Evolutionary conservation across 768 basidiomycete species (phyloP), one percentile per base, ranked within the genome.

Genomic region (Lactarius evosmus): DNA sequence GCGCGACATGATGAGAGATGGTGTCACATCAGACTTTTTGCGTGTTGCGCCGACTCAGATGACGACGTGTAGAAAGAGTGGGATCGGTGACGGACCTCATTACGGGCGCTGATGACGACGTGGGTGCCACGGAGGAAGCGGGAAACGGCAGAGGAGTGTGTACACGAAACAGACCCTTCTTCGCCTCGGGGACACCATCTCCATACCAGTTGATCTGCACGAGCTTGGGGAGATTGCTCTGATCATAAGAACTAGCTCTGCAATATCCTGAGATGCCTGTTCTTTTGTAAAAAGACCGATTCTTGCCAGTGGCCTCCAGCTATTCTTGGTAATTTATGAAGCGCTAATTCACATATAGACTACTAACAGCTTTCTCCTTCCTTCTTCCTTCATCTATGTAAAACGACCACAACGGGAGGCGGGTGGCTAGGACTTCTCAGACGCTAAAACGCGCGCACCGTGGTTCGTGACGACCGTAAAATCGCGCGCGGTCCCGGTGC

Each of bases 181-280:
- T 89, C 22, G 81, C 80, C 73, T 87, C 93, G 14, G 96, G 96
- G 1, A 98, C 96, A 63, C 96, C 96, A 71, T 96, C 95, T 50
- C 96, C 96, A 69, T 93, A 94, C 95, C 96, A 97, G 70, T 94
- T 93, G 75, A 98, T 89, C 72, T 96, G 91, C 17, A 98, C 93
- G 66, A 95, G 93, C 77, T 97, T 98, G 51, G 88, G 80, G 2
- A 98, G 82, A 65, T 88, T 80, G 71, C 83, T 92, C 90, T 96
- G 70, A 58, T 61, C 5, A 33, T 33, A 17, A 4, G 8, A 32
- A 52, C 61, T 8, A 66, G 49, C 12, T 7, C 44, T 25, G 22
- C 25, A 61, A 12, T 22, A 11, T 29, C 3, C 50, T 6, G 33
- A 63, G 25, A n/a, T 7, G 29, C 30, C 44, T 19, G 33, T 29